Base-by-base conservation (phyloP, 2,329 filamentous ascomycete genomes). In the Aspergillus eucalypticola region DNA sequence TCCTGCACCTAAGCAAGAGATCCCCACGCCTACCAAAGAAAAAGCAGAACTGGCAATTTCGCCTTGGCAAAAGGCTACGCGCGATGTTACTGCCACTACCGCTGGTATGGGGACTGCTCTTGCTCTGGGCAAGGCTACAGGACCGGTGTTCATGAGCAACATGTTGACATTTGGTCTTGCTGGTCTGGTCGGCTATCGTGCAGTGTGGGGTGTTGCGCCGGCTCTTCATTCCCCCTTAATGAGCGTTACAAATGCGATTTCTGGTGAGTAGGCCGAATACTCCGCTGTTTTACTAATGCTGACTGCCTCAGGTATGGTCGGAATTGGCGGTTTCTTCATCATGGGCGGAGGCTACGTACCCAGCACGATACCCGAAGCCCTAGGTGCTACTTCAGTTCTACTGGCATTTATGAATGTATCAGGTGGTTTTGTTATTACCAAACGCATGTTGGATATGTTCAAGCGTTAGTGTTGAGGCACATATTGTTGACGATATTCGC, bases 361-460 rank as follows among this genome's bases (percentile, higher is more conserved):
- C 0, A 86, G 88, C 68, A 96, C 91, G 0, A 81, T 96, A 5
- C 92, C 92, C 0, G 91, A 96, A 72, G 76, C 79, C 2, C 86
- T 96, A 38, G 92, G 92, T 57, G 90, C 92, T 2, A 76, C 87
- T 1, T 96, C 91, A 1, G 92, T 96, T 1, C 80, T 95, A 5
- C 79, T 96, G 19, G 92, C 92, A 0, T 96, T 95, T 71, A 90
- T 96, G 63, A 96, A 96, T 66, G 88, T 96, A 2, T 89, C 90
- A 0, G 92, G 92, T 60, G 92, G 92, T 0, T 96, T 96, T 62
- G 90, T 96, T 46, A 91, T 96, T 61, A 96, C 92, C 3, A 96
- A 96, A 78, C 85, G 92, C 64, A 96, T 96, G 92, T 81, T 96
- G 46, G 92, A 96, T 73, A 94, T 94, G 90, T 94, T 94, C 73